A percentile compares a stretch with the other conserved stretches of the same genome.
These are phyloP conservation scores for Tetrapisispora iriomotensis DNA, from an alignment of 805 yeast genomes.

Conservation along the genomic window DNA sequence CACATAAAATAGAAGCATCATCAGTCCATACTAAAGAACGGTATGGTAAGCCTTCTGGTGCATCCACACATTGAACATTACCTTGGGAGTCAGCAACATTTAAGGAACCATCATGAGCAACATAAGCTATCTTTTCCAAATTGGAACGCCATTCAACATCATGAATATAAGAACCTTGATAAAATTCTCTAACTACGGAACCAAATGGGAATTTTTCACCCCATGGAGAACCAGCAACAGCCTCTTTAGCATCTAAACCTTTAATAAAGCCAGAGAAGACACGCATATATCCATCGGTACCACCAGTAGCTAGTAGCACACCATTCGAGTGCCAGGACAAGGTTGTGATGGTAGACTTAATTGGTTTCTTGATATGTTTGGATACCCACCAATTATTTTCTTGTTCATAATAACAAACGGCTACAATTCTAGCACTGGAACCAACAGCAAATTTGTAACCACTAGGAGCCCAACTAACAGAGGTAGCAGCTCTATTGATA, in stretches of 20 bases:
- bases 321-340: slow-evolving; percentile 91
- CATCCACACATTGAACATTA: slow-evolving; percentile 14
- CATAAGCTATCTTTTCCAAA: slow-evolving; percentile 71
- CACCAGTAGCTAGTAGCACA: slow-evolving; percentile 79
- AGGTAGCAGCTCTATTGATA: slow-evolving; percentile 91
- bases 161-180: slow-evolving; percentile 83
- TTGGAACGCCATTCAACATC: slow-evolving; percentile 77
- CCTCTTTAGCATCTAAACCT: slow-evolving; percentile 64
- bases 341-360: slow-evolving; percentile 73
- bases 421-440: slow-evolving; percentile 86
- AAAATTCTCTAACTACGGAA: slow-evolving; percentile 39
- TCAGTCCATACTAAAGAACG: slow-evolving; percentile 60
- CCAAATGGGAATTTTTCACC: slow-evolving; percentile 94
- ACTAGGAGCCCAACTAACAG: slow-evolving; percentile 88
- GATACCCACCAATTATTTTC: slow-evolving; percentile 99
- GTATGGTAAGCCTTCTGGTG: slow-evolving; percentile 57
- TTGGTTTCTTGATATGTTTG: slow-evolving; percentile 92
- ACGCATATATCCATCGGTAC: slow-evolving; percentile 86
- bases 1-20: slow-evolving; percentile 64
- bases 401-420: slow-evolving; percentile 90
- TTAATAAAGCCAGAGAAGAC: slow-evolving; percentile 85
- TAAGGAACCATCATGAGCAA: slow-evolving; percentile 78
- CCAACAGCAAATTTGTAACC: slow-evolving; percentile 97
- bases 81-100: slow-evolving; percentile 55
- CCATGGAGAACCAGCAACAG: slow-evolving; percentile 59